Base-by-base conservation (phyloP, 176 grass and related monocot genomes). In the Bolboschoenus planiculmis region DNA sequence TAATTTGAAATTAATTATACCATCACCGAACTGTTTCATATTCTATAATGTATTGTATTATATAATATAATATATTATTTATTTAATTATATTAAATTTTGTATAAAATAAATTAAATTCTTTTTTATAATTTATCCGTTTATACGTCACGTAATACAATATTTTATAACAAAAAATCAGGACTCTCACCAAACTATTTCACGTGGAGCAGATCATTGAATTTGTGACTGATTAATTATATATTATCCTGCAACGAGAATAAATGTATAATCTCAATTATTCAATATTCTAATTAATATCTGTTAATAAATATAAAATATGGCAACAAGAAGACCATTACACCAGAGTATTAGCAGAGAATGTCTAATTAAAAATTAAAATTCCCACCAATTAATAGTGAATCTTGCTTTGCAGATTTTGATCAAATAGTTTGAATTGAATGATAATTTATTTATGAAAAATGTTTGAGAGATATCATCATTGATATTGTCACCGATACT, bases 201-300 rank as follows among this genome's bases (percentile, higher is more conserved):
- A 74, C 23, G 11, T 47, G 66, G 37, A 34, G 18, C 66, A 42
- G 20, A 20, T 43, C 18, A 74, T 47, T 48, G 27, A 74, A 74
- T 48, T 74, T 29, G 21, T 74, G 13, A 14, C 46, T 76, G 13
- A n/a, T n/a, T n/a, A n/a, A n/a, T n/a, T n/a, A n/a, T 15, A 53
- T 10, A 39, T 10, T 40, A 42, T 20, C 2, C 20, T 70, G 42
- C 40, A 47, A 42, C 20, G 43, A 3, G 72, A 76, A 76, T 51
- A 76, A 76, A 76, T 76, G 44, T 76, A 31, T 30, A 76, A 47
- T 75, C 43, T 24, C 7, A 51, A 76, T 76, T 76, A 51, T 76
- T 76, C 13, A 50, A 51, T 75, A 75, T 47, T 27, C 42, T 4
- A 74, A 53, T 53, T n/a, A n/a, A 66, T 36, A 20, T 26, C 70